Conservation (phyloP, 495 filamentous ascomycete species). For the Articulospora tetracladia region DNA sequence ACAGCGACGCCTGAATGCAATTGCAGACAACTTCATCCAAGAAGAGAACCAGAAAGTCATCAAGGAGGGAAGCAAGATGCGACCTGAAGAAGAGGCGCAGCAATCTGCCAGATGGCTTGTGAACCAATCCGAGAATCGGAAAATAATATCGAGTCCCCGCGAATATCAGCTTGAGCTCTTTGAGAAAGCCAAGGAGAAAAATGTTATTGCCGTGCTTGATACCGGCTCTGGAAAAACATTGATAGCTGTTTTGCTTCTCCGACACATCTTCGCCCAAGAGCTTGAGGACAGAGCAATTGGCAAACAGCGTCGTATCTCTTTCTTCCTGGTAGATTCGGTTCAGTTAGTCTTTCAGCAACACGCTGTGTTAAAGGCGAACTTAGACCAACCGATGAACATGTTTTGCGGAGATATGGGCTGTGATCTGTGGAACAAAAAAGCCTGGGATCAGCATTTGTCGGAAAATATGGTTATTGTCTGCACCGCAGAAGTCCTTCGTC, state of each 20-base stretch:
- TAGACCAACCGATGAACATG: slow-evolving; percentile 74
- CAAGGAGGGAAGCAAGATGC: slow-evolving; percentile 11
- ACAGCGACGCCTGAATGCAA: slow-evolving; percentile 44
- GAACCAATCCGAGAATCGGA: slow-evolving; percentile 27
- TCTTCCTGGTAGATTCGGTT: slow-evolving; percentile 87
- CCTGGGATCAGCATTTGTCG: slow-evolving; percentile 64
- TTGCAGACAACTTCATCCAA: slow-evolving; percentile 41
- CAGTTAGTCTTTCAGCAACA: slow-evolving; percentile 90
- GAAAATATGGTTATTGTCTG: slow-evolving; percentile 88
- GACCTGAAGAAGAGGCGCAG: slow-evolving; percentile 26
- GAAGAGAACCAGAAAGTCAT: neutral
- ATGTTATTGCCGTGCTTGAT: slow-evolving; percentile 94
- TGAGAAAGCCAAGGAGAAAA: slow-evolving; percentile 79
- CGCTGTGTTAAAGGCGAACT: slow-evolving; percentile 75
- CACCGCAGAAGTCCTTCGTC: slow-evolving; percentile 81
- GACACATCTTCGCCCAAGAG: slow-evolving; percentile 74
- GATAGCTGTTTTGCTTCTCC: slow-evolving; percentile 85
- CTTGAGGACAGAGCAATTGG: slow-evolving; percentile 63
- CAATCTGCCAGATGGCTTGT: slow-evolving; percentile 37
- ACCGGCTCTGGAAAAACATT: slow-evolving; percentile 97
- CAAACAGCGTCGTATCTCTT: slow-evolving; percentile 60
- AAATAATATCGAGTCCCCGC: slow-evolving; percentile 68
- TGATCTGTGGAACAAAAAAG: slow-evolving; percentile 60
- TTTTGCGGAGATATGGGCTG: slow-evolving; percentile 72
- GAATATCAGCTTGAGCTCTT: slow-evolving; percentile 95